Conservation (phyloP, 2,329 filamentous ascomycete species). For the Trichoderma sp. region DNA sequence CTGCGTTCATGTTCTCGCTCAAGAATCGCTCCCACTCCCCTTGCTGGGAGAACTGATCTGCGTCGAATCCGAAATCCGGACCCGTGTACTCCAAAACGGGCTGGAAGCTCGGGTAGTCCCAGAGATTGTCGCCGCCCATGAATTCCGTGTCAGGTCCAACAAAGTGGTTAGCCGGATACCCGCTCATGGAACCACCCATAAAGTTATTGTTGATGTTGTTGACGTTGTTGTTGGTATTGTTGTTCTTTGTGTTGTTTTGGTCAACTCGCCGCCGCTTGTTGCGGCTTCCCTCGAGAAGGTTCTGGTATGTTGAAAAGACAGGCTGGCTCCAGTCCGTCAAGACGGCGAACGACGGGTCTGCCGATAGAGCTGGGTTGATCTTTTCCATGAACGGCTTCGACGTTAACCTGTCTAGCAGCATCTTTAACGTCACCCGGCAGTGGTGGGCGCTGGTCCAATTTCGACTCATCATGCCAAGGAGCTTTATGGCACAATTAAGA, state of each 20-base stretch:
- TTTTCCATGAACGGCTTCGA: slow-evolving; percentile 11
- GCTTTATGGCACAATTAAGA: slow-evolving; percentile 12
- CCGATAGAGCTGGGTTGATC: slow-evolving; percentile 4
- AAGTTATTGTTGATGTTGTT: background rate
- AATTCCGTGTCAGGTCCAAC: slow-evolving; percentile 6
- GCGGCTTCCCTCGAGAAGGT: slow-evolving; percentile 11
- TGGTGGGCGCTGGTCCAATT: slow-evolving; percentile 16
- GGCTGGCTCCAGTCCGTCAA: slow-evolving; percentile 12
- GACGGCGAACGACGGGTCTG: background rate
- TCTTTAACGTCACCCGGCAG: slow-evolving; percentile 12
- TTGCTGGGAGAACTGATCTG: slow-evolving; percentile 12
- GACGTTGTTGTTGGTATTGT: background rate
- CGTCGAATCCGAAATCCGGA: slow-evolving; percentile 12
- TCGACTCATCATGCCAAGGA: slow-evolving; percentile 17
- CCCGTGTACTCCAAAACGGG: slow-evolving; percentile 13
- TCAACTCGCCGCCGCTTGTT: slow-evolving; percentile 4
- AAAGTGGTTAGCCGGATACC: slow-evolving; percentile 12
- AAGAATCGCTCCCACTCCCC: slow-evolving; percentile 12
- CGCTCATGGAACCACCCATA: background rate
- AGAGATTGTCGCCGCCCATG: slow-evolving; percentile 1
- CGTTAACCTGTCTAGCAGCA: slow-evolving; percentile 5
- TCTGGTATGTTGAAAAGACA: slow-evolving; percentile 15
- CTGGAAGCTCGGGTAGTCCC: slow-evolving; percentile 17
- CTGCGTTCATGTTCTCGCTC: slow-evolving; percentile 13
- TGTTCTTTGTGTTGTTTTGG: background rate